phyloP scores from a whole-genome alignment of 352 stramenopile species.

The Globisporangium orthogonon region DNA sequence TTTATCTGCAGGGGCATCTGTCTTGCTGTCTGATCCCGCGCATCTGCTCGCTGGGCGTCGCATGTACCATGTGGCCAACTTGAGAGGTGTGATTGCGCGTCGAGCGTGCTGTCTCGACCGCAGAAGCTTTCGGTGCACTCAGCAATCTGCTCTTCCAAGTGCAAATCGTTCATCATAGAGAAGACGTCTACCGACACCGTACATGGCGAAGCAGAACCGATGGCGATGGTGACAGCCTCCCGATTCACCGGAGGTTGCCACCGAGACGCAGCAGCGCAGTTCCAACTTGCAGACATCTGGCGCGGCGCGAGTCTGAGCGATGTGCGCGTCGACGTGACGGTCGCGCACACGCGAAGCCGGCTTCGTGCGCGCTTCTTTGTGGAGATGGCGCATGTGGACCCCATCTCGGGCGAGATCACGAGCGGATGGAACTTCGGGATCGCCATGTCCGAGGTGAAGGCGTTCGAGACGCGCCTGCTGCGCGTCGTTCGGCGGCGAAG shows the following conservation, averaged over 20 bases:
- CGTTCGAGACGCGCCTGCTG: constrained; percentile 29
- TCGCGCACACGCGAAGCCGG: constrained; percentile 41
- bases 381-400: constrained; percentile 24
- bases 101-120: neutral
- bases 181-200: neutral
- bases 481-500: constrained; percentile 28
- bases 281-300: constrained; percentile 47
- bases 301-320: constrained; percentile 48
- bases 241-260: neutral
- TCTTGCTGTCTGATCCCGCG: neutral
- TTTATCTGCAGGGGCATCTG: neutral
- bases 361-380: constrained; percentile 51
- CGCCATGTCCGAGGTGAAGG: constrained; percentile 30
- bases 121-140: neutral
- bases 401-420: constrained; percentile 2
- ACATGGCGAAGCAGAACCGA: neutral
- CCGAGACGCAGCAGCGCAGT: neutral
- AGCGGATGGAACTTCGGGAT: constrained; percentile 16
- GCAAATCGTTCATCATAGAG: neutral
- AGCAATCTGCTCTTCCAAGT: neutral
- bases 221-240: neutral
- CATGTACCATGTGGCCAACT: neutral
- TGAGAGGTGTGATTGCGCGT: neutral
- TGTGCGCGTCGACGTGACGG: constrained; percentile 31
- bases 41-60: neutral